Evolutionary conservation across 169 alveolate species (phyloP).

Genomic region (Eimeria mitis): DNA sequence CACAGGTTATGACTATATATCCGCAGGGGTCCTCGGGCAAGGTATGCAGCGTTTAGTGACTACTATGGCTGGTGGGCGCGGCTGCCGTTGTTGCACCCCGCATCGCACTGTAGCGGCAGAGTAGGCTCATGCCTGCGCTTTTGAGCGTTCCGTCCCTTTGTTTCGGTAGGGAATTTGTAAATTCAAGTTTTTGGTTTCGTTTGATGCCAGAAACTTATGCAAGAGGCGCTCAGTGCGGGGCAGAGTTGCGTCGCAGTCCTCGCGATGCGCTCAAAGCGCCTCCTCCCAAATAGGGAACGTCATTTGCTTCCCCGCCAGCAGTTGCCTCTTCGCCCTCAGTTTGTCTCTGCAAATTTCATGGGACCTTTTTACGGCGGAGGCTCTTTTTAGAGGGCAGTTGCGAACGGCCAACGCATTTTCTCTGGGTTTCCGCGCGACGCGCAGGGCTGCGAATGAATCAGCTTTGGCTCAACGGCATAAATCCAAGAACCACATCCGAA

Average conservation of each 20-base stretch:
- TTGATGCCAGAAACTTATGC: slow-evolving; percentile 36
- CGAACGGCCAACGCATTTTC: slow-evolving; percentile 16
- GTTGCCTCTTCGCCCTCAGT: slow-evolving; percentile 36
- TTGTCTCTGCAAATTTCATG: slow-evolving; percentile 38
- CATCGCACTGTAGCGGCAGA: slow-evolving; percentile 63
- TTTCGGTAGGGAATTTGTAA: slow-evolving; percentile 47
- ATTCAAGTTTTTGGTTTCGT: slow-evolving; percentile 49
- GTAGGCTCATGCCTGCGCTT: slow-evolving; percentile 17
- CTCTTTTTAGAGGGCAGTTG: slow-evolving; percentile 46
- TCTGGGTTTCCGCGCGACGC: slow-evolving; percentile 47
- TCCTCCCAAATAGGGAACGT: slow-evolving; percentile 73
- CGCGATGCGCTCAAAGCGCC: slow-evolving; percentile 72
- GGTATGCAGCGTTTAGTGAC: slow-evolving; percentile 59
- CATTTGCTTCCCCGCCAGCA: slow-evolving; percentile 68
- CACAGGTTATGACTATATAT: not conserved
- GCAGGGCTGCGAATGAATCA: slow-evolving; percentile 64
- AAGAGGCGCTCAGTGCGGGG: slow-evolving; percentile 75
- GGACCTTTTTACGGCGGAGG: slow-evolving; percentile 63
- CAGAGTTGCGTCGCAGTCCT: slow-evolving; percentile 73
- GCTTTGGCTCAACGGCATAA: slow-evolving; percentile 60
- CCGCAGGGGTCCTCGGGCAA: slow-evolving; percentile 30
- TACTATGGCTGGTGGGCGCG: slow-evolving; percentile 76
- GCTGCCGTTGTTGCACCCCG: slow-evolving; percentile 76
- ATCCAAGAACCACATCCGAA: slow-evolving; percentile 37
- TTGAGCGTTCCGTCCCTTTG: slow-evolving; percentile 25